Evolutionary conservation across 148 eudicot genomes (phyloP).

Genomic region (Diospyros lotus): DNA sequence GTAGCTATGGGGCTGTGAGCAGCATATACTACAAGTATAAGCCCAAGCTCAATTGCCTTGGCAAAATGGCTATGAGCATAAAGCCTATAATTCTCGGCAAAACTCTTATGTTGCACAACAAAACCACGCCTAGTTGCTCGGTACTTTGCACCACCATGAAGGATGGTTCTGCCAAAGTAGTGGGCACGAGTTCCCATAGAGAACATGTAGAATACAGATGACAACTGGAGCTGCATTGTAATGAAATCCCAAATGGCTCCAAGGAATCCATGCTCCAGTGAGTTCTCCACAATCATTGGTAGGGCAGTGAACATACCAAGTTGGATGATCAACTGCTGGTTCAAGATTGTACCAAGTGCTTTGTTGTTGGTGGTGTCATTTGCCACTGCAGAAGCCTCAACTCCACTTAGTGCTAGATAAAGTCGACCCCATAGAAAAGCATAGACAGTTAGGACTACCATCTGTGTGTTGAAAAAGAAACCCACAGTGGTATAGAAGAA

Average conservation of each 20-base stretch:
- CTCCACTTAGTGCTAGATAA: constrained; percentile 80
- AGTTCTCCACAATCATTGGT: constrained; percentile 85
- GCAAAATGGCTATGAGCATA: constrained; percentile 86
- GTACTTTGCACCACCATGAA: constrained; percentile 95
- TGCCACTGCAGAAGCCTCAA: constrained; percentile 46
- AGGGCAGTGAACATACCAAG: constrained; percentile 82
- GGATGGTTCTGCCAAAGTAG: constrained; percentile 84
- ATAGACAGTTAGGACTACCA: constrained; percentile 80
- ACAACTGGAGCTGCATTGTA: constrained; percentile 85
- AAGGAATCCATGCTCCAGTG: constrained; percentile 85
- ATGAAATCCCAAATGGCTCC: constrained; percentile 76
- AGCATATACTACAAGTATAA: constrained; percentile 76
- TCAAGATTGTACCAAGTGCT: constrained; percentile 72
- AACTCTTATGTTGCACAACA: constrained; percentile 86
- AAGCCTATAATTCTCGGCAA: constrained; percentile 80
- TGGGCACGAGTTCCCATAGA: constrained; percentile 93
- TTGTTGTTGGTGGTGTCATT: constrained; percentile 40
- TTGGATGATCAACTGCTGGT: constrained; percentile 86
- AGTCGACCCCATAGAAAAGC: constrained; percentile 90
- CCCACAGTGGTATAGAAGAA: constrained; percentile 90
- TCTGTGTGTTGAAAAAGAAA: constrained; percentile 78
- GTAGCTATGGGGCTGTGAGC: constrained; percentile 71
- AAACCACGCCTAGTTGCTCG: constrained; percentile 95
- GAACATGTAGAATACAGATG: constrained; percentile 81
- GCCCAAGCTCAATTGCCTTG: constrained; percentile 85